A percentile compares a stretch with the other conserved stretches of the same genome.
Evolutionary conservation across 2,329 filamentous ascomycete genomes (phyloP).

Genomic region (Niveomyces coronatus): DNA sequence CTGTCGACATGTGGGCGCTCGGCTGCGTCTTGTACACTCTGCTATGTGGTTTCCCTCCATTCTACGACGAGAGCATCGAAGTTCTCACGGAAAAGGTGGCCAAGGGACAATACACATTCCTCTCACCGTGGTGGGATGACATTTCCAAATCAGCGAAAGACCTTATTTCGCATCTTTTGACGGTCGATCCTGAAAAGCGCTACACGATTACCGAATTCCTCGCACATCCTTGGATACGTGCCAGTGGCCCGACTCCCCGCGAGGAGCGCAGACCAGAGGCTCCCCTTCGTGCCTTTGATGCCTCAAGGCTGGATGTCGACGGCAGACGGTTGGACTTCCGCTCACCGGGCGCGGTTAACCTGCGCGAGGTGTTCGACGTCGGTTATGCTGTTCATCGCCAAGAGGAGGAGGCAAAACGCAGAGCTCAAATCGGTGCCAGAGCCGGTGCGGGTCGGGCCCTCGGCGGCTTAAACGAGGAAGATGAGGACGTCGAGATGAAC

Average conservation of each 20-base stretch:
- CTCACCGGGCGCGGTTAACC: constrained; percentile 86
- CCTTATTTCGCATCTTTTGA: constrained; percentile 83
- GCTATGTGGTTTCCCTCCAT: constrained; percentile 93
- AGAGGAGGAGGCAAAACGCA: constrained; percentile 88
- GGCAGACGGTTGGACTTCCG: constrained; percentile 82
- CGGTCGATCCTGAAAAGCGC: constrained; percentile 88
- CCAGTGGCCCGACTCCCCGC: constrained; percentile 45
- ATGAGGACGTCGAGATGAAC: constrained; percentile 54
- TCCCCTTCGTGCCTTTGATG: constrained; percentile 45
- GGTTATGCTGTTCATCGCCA: constrained; percentile 96
- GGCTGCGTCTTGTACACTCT: constrained; percentile 95
- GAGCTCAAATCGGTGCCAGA: constrained; percentile 71
- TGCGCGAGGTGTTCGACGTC: constrained; percentile 95
- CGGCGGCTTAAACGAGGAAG: constrained; percentile 59
- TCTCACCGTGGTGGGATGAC: constrained; percentile 99
- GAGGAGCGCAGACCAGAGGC: constrained; percentile 45
- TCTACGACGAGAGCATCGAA: constrained; percentile 97
- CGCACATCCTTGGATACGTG: constrained; percentile 84
- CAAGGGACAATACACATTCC: constrained; percentile 90
- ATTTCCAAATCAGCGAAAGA: constrained; percentile 94
- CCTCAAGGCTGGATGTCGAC: constrained; percentile 40
- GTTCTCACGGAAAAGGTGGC: constrained; percentile 96
- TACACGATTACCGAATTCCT: constrained; percentile 92
- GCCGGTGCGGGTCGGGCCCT: constrained; percentile 47
- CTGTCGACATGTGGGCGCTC: constrained; percentile 98